Conservation (phyloP, 495 filamentous ascomycete species). For the Physcia stellaris region DNA sequence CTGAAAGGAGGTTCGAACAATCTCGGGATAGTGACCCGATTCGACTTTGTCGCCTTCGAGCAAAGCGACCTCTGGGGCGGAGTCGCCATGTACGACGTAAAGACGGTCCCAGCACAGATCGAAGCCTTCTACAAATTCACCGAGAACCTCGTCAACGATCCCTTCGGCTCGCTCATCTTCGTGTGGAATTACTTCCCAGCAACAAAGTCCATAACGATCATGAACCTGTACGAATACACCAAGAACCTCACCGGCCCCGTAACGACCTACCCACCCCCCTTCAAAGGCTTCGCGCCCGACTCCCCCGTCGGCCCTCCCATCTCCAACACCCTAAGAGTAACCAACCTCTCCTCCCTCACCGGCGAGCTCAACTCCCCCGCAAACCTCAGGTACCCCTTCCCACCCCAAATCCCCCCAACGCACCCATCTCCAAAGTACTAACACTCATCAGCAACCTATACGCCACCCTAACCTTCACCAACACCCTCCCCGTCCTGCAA, state of each 20-base stretch:
- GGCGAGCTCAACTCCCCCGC: conserved; percentile 1
- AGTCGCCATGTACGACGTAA: background rate
- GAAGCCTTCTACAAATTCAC: conserved; percentile 7
- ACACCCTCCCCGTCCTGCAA: background rate
- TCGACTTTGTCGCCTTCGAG: conserved; percentile 13
- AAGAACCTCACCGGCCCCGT: no score
- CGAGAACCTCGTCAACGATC: conserved; percentile 3
- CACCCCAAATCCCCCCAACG: background rate
- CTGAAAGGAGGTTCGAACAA: conserved; percentile 29
- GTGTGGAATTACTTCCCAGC: conserved; percentile 1
- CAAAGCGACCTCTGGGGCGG: conserved; percentile 15
- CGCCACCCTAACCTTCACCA: conserved; percentile 1
- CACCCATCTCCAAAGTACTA: background rate
- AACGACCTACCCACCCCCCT: background rate
- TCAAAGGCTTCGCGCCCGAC: background rate
- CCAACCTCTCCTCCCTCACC: conserved; percentile 2
- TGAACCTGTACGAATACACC: conserved; percentile 6
- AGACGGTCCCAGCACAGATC: background rate
- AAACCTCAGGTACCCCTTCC: background rate
- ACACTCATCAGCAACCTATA: conserved; percentile 1
- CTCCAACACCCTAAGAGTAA: conserved; percentile 1
- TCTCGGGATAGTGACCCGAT: conserved; percentile 18
- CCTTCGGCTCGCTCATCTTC: conserved; percentile 3
- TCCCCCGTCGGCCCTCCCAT: background rate
- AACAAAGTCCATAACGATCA: background rate